Base-by-base conservation (phyloP, 2,329 filamentous ascomycete genomes). In the Metarhizium guizhouense region DNA sequence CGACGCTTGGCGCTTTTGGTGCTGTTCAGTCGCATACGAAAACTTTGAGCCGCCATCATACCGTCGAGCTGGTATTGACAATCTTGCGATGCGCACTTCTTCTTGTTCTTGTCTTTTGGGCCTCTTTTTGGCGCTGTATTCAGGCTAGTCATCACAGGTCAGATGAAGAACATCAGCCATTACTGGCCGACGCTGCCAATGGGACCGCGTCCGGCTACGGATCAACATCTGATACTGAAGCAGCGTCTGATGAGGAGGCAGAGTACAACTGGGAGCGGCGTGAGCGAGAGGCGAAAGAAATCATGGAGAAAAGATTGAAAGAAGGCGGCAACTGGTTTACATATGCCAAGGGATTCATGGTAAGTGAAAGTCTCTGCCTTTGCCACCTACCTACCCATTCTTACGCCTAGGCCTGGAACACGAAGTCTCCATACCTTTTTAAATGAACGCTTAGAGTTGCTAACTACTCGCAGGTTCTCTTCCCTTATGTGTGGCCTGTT, bases 401-500 rank as follows among this genome's bases (percentile, higher is more conserved):
- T 14, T 40, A 11, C 38, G 13, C 13, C 34, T 13, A 3, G 13
- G 34, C 34, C 7, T 36, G 34, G 34, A 36, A 36, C 13, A 13
- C 13, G 34, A 13, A 36, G 8, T 36, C 7, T 8, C 34, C 34
- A 13, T 36, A 4, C 25, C 34, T 36, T 13, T 36, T 13, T 8
- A 36, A 36, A 36, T 36, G n/a, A 16, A 30, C 49, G 29, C 51
- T 57, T 30, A 59, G 38, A 38, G 32, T 51, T 51, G 11, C 56
- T 57, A 11, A 57, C 36, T 8, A 13, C 10, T n/a, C n/a, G 14
- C 56, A 86, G 82, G 72, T 93, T 40, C 86, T 95, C 67, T 74
- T 92, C 32, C 89, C 88, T 0, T 88, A 90, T 64, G 75, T 95
- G 20, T 92, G 88, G 83, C 90, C 91, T 1, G 79, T 82, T 53